Evolutionary conservation across 495 filamentous ascomycete species (phyloP), one percentile per base, ranked within the genome.

Genomic region (Xylaria cubensis): DNA sequence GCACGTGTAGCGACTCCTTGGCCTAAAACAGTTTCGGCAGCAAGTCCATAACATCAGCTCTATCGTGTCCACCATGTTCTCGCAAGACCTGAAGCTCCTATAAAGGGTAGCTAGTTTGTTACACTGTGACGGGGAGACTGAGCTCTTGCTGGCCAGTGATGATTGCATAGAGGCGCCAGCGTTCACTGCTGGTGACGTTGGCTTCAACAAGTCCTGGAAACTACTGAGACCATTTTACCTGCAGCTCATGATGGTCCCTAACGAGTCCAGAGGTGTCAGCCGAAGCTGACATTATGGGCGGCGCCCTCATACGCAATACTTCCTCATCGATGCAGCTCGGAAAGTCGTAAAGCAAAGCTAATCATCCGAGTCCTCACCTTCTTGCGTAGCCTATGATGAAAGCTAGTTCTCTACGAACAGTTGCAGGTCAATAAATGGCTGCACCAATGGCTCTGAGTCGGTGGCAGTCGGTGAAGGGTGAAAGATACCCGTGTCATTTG

Each of bases 401-500:
- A 51, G 48, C 48, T 13, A 24, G 48, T 51, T 21, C 19, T 51
- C n/a, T 21, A 24, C n/a, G 48, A 21, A 51, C n/a, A 48, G 17
- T 48, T 48, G 19, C 48, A 8, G 7, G 48, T n/a, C 48, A 51
- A 8, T 51, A 12, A n/a, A 51, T 51, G 48, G 48, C 48, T 51
- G 48, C 48, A 51, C 10, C 7, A 51, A 51, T 51, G 19, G 48
- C 48, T 21, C 48, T 51, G 48, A 51, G 48, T n/a, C 48, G n/a
- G 48, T 51, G 48, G 48, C 48, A 51, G 48, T 51, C n/a, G n/a
- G 48, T 24, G 48, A 51, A 51, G 48, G n/a, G n/a, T 51, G n/a
- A 51, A 21, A 51, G 8, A 2, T 51, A 9, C 48, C 19, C 48
- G 48, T 9, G n/a, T 51, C n/a, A 21, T 51, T 51, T 51, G n/a